A percentile compares a stretch with the other conserved stretches of the same genome.
phyloP scores from a whole-genome alignment of 139 green algal species.

The Ulvella scutata region DNA sequence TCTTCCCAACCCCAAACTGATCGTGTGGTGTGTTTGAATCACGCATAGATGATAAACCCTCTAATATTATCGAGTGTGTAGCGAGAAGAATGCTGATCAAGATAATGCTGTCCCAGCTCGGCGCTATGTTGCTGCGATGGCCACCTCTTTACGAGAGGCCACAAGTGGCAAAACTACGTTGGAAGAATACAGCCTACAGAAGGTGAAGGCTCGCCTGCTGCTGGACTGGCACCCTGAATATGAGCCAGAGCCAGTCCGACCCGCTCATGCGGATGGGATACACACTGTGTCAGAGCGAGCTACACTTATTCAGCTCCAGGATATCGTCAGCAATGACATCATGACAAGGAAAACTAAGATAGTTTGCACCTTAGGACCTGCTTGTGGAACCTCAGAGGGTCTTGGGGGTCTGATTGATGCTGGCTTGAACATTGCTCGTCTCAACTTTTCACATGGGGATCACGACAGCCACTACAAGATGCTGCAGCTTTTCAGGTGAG shows the following conservation, averaged over 20 bases:
- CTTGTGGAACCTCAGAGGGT: slow-evolving; percentile 31
- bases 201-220: background rate
- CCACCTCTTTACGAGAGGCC: background rate
- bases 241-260: background rate
- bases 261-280: background rate
- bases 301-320: background rate
- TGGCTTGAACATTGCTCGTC: slow-evolving; percentile 54
- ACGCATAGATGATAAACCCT: too few species aligned
- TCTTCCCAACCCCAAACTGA: too few species aligned
- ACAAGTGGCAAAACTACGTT: background rate
- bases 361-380: slow-evolving; percentile 49
- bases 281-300: background rate
- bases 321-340: background rate
- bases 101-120: background rate
- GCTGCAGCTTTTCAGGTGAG: slow-evolving; percentile 9
- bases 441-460: slow-evolving; percentile 72
- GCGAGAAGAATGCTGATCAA: background rate
- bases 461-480: slow-evolving; percentile 42
- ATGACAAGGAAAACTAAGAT: slow-evolving; percentile 57
- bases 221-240: background rate
- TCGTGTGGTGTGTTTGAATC: too few species aligned
- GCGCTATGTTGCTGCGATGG: background rate
- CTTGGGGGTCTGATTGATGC: slow-evolving; percentile 35
- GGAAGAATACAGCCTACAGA: background rate
- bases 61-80: too few species aligned